Evolutionary conservation across 2,329 filamentous ascomycete species (phyloP), one percentile per base, ranked within the genome.

Genomic region (Blastomyces silverae): DNA sequence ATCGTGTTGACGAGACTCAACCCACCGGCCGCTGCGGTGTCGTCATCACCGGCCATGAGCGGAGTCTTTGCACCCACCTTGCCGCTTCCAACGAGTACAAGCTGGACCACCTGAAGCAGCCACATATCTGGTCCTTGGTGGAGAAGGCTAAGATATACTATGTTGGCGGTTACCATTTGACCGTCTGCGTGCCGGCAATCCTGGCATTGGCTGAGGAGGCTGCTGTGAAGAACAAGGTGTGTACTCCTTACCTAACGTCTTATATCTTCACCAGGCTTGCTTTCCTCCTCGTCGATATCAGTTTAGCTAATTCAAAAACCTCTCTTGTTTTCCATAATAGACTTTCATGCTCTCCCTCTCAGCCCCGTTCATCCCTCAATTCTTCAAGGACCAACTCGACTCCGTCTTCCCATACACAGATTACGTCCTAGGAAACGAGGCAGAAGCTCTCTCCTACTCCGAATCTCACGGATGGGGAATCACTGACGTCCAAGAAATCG

Each of bases 61-160:
- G 94, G 73, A 92, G 88, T 77, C 88, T 99, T 83, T 90, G 89
- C 83, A 99, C 94, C 67, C 92, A 97, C 75, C 89, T 99, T 65
- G 94, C 89, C 68, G 94, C 94, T 67, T 94, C 94, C 71, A 99
- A 99, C 83, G 89, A 92, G 83, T 99, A 99, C 83, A 93, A 93
- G 80, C 78, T 97, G 62, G 91, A 94, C 69, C 94, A 99, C 79
- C 81, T 99, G 77, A 91, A 96, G 86, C 86, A 87, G 77, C 89
- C 91, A 63, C 87, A 93, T 79, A 89, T 97, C 79, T 99, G 94
- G 94, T 84, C 86, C 70, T 84, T 97, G 62, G 94, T 94, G 66
- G 87, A 97, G 85, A 87, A 89, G 72, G 92, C 93, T 64, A 85
- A 92, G 75, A 84, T 89, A 73, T 97, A 88, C 84, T 99, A 96